Evolutionary conservation across 306 rosid genomes (phyloP).

Genomic region (Quercus suber): DNA sequence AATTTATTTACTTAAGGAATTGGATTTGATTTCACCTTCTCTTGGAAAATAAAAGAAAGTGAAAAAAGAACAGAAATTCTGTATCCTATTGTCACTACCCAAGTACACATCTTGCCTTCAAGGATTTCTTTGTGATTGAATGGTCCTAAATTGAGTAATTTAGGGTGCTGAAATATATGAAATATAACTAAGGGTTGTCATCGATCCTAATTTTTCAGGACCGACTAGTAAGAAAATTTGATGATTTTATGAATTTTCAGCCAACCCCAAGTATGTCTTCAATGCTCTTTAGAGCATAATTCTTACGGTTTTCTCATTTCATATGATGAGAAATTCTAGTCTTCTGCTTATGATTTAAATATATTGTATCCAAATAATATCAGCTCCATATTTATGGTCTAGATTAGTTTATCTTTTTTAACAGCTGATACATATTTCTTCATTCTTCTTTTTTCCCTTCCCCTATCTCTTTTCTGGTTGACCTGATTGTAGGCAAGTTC

Average conservation of each 20-base stretch:
- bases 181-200: background rate
- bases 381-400: background rate
- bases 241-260: background rate
- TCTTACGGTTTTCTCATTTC: background rate
- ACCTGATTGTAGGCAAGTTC: conserved; percentile 61
- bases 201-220: background rate
- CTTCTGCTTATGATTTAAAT: background rate
- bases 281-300: too few relatives aligned
- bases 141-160: background rate
- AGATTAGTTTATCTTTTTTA: background rate
- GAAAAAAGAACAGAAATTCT: background rate
- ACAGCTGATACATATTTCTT: background rate
- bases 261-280: background rate
- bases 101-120: background rate
- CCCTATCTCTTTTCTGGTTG: conserved; percentile 11
- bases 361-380: background rate
- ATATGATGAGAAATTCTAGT: background rate
- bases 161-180: background rate
- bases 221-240: background rate
- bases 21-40: background rate
- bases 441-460: background rate
- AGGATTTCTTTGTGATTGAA: background rate
- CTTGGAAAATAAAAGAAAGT: background rate
- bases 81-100: background rate
- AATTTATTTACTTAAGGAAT: background rate